Conservation (phyloP, 108 stramenopile genomes). For the Skeletonema tropicum region DNA sequence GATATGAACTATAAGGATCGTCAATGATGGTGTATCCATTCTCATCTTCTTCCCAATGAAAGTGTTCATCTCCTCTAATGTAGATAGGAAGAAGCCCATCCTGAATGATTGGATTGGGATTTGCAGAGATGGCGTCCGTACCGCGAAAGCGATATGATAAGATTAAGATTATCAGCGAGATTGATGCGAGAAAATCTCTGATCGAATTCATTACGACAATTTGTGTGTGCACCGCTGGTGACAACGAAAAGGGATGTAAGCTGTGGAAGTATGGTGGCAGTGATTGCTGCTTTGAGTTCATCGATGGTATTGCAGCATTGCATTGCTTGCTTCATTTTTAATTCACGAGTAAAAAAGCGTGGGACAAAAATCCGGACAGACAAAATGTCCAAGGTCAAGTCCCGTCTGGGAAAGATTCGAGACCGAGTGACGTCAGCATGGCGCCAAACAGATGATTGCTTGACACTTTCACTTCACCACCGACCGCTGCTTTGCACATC, state of each 20-base stretch:
- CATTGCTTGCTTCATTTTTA: too few species aligned
- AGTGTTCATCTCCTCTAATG: constrained; percentile 40
- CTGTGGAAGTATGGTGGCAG: too few species aligned
- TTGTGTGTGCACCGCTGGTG: too few species aligned
- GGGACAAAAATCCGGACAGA: too few species aligned
- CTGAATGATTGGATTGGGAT: constrained; percentile 30
- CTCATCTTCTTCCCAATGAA: constrained; percentile 44
- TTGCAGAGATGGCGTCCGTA: constrained; percentile 20
- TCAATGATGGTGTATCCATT: constrained; percentile 41
- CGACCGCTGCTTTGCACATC: too few species aligned
- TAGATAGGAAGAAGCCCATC: constrained; percentile 26
- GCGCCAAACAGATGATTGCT: not conserved
- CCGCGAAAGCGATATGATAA: not conserved
- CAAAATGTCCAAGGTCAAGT: too few species aligned
- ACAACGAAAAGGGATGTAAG: too few species aligned
- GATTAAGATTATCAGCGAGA: not conserved
- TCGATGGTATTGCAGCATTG: too few species aligned
- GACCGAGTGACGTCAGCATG: not conserved
- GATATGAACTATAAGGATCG: not conserved
- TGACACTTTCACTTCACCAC: not conserved
- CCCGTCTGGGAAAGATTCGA: too few species aligned
- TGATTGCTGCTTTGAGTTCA: too few species aligned
- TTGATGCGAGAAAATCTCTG: not conserved
- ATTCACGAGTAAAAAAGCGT: too few species aligned
- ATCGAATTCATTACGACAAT: not conserved